Evolutionary conservation across 331 rosid species (phyloP), one percentile per base, ranked within the genome.

Genomic region (Quercus lobata): DNA sequence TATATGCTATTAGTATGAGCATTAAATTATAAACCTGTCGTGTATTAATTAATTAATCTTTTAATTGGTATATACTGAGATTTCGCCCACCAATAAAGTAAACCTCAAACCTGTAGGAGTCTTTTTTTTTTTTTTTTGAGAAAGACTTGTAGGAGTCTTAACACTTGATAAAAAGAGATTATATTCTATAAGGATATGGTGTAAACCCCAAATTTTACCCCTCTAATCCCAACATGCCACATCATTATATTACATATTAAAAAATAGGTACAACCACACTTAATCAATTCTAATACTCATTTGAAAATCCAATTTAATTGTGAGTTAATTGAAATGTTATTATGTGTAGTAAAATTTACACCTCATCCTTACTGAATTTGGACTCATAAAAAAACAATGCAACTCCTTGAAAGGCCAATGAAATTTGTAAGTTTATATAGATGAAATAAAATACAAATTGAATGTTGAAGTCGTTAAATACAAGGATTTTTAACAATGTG

Each of bases 371-470:
- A 35, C 41, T 0, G 9, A 35, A 6, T 95, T 78, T 75, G 97
- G 89, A 74, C 94, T 92, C 85, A 87, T 91, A 34, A 87, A 95
- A 81, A 83, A 94, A 90, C 80, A 88, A 46, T 66, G 90, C 80
- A 72, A 97, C 91, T 61, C 49, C 82, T 65, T 88, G 89, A 87
- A 92, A 92, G 55, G 96, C 97, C 66, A 84, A 17, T 0, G 92
- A 73, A 70, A 94, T 89, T 91, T 94, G 98, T 85, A 94, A 81
- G 87, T 94, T 94, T 83, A 94, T 83, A 55, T 86, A 94, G 85
- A 88, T 73, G 85, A 91, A 88, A 87, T 82, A 92, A 81, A 94
- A 91, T 75, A 91, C 85, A n/a, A 87, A 82, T 72, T 94, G 98
- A 84, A 92, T 90, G 90, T 90, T 85, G 90, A 92, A 90, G 84